phyloP scores from a whole-genome alignment of 2,329 filamentous ascomycete species.

The Chrysoporthe cubensis region DNA sequence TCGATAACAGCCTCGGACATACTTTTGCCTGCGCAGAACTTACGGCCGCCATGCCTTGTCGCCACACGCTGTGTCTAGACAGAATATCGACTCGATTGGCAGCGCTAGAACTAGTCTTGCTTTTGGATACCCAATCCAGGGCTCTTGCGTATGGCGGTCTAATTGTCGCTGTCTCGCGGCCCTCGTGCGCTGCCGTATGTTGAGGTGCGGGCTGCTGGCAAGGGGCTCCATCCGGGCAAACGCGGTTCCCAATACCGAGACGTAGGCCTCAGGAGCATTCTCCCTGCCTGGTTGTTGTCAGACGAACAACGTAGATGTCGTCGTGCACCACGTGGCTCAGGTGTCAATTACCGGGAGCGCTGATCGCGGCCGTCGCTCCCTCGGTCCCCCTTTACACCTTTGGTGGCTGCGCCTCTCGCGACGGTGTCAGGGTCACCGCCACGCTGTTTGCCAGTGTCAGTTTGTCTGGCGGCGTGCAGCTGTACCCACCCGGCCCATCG shows the following conservation, averaged over 20 bases:
- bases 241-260: not conserved
- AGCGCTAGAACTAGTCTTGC: not conserved
- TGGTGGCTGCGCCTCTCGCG: not conserved
- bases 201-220: too few species aligned
- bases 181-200: too few species aligned
- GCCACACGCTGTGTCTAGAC: not conserved
- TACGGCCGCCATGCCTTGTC: not conserved
- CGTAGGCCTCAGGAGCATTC: not conserved
- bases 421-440: not conserved
- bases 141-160: too few species aligned
- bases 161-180: too few species aligned
- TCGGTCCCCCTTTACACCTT: not conserved
- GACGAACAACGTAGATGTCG: not conserved
- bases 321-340: not conserved
- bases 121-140: too few species aligned
- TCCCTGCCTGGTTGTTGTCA: not conserved
- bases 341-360: not conserved
- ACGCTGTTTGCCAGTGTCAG: not conserved
- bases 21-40: not conserved
- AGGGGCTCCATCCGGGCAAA: not conserved
- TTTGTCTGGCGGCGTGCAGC: not conserved
- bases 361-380: not conserved
- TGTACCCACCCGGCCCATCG: not conserved
- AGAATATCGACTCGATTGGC: not conserved
- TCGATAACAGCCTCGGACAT: too few species aligned